Evolutionary conservation across 1,284 basidiomycete genomes (phyloP), one percentile per base, ranked within the genome.

Genomic region (Sutorius eximius): DNA sequence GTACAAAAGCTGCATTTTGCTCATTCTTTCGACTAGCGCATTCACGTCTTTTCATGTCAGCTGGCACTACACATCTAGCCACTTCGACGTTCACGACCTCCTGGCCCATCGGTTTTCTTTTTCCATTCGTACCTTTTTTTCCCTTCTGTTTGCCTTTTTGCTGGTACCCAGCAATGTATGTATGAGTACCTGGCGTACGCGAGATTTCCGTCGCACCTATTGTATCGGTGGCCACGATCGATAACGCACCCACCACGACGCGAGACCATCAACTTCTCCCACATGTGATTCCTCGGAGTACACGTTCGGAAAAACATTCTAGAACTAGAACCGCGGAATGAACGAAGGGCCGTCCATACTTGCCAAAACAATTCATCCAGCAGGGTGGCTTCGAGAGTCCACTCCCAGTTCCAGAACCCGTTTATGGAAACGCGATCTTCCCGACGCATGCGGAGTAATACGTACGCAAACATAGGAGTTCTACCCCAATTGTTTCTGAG

Each of bases 151-250:
- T 27, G 24, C 24, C 44, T 29, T 42, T 57, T 59, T 51, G 56
- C 59, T 59, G 59, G 59, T 46, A 53, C 44, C 12, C 57, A 61
- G 61, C 59, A 50, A 33, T 56, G 42, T 74, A 74, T 73, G 68
- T 75, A 75, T 75, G 18, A 65, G 71, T 76, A 73, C 73, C 73
- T 49, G 73, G 73, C 52, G 73, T 74, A 74, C 73, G 56, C 53
- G 56, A 48, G 53, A 59, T 55, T 50, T 42, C 40, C 41, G 9
- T 34, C 37, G 41, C 50, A 40, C 30, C 41, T 63, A 63, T 65
- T 65, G 58, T 66, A 70, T 63, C 57, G 45, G 55, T 49, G 50
- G 43, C 43, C 48, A 46, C 43, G 43, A 63, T 34, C 33, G 33
- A 56, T 49, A 52, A 55, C 52, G 30, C 61, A 32, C n/a, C 9